Evolutionary conservation across 2,329 filamentous ascomycete genomes (phyloP).

Genomic region (Colletotrichum falcatum): DNA sequence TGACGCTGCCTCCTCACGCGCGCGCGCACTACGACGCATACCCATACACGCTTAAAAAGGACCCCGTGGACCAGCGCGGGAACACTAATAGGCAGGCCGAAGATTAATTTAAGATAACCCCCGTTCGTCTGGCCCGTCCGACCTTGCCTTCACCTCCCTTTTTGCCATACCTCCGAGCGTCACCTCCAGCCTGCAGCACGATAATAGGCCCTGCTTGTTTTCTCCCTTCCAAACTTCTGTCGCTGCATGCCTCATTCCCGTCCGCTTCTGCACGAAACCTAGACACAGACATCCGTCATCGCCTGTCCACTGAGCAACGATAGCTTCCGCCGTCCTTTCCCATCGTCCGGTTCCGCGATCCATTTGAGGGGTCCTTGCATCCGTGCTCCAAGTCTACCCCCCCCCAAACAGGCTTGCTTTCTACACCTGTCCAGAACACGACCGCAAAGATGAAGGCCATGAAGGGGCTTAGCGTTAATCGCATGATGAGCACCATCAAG

Average conservation of each 20-base stretch:
- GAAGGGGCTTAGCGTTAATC: conserved; percentile 68
- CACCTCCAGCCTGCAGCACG: conserved; percentile 39
- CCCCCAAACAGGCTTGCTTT: not conserved
- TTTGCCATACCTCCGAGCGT: conserved; percentile 34
- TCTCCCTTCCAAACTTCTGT: conserved; percentile 20
- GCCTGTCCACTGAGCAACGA: not conserved
- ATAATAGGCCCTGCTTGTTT: conserved; percentile 29
- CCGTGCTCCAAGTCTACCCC: not conserved
- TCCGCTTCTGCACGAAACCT: conserved; percentile 8
- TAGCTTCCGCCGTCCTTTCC: conserved; percentile 8
- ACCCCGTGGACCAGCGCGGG: conserved; percentile 30
- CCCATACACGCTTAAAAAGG: conserved; percentile 14
- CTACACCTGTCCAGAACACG: not conserved
- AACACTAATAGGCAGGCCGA: conserved; percentile 25
- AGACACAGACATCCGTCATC: conserved; percentile 13
- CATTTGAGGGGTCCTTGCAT: not conserved
- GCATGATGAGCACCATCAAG: conserved; percentile 67
- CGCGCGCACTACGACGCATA: not conserved
- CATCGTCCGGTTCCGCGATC: not conserved
- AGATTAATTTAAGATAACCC: conserved; percentile 39
- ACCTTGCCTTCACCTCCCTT: conserved; percentile 8
- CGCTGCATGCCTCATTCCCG: conserved; percentile 12
- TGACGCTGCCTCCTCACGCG: conserved; percentile 2
- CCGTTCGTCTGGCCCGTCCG: conserved; percentile 38
- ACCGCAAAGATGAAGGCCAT: conserved; percentile 55